Conservation (phyloP, 1,139 yeast genomes). For the Pichia cactophila region DNA sequence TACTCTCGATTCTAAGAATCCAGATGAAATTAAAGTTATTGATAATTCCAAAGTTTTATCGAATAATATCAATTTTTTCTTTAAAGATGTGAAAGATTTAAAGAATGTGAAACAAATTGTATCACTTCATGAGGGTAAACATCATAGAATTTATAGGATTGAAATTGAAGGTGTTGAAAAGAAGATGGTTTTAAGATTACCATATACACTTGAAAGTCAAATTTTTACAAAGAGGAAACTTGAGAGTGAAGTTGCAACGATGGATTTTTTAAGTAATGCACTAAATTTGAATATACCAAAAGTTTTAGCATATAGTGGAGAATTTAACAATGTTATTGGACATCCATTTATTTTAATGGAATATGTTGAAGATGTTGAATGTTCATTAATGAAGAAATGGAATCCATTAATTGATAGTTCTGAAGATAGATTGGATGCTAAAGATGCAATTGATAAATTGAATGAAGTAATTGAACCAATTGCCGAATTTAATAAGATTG, state of each 20-base stretch:
- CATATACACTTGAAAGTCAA: constrained; percentile 65
- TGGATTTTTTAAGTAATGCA: constrained; percentile 64
- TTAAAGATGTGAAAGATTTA: constrained; percentile 10
- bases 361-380: constrained; percentile 53
- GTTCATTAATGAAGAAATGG: constrained; percentile 82
- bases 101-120: constrained; percentile 58
- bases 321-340: constrained; percentile 52
- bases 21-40: constrained; percentile 18
- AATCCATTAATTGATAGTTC: constrained; percentile 58
- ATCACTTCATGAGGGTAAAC: constrained; percentile 89
- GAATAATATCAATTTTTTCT: constrained; percentile 17
- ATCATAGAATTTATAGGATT: constrained; percentile 75
- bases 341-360: constrained; percentile 79
- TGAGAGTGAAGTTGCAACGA: constrained; percentile 87
- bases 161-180: constrained; percentile 31
- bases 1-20: constrained; percentile 14
- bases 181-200: constrained; percentile 72
- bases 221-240: constrained; percentile 59
- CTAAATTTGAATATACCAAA: constrained; percentile 58
- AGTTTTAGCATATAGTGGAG: constrained; percentile 65
- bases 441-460: constrained; percentile 39
- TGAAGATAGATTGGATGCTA: constrained; percentile 31
- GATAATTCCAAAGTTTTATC: constrained; percentile 13
- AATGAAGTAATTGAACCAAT: constrained; percentile 54
- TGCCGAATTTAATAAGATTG: constrained; percentile 47